A percentile compares a stretch with the other conserved stretches of the same genome.
Evolutionary conservation across 176 grass and related monocot genomes (phyloP).

Genomic region (Eleusine coracana): DNA sequence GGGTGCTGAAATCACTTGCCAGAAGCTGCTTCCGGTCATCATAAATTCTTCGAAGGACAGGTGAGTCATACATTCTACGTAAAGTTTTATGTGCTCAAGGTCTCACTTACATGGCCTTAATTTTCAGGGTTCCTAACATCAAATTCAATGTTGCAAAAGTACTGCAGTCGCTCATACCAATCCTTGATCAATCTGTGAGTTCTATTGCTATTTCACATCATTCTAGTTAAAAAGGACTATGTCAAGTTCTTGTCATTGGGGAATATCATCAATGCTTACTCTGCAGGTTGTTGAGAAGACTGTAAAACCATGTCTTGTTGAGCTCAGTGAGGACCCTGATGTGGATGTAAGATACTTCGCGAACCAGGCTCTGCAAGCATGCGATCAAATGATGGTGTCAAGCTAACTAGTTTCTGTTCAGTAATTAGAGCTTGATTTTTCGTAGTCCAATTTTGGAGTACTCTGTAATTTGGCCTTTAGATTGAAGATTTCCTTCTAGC

Average conservation of each 20-base stretch:
- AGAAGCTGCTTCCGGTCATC: conserved; percentile 79
- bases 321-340: conserved; percentile 97
- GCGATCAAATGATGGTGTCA: conserved; percentile 91
- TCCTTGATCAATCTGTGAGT: conserved; percentile 84
- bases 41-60: conserved; percentile 90
- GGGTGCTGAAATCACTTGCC: conserved; percentile 87
- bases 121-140: conserved; percentile 87
- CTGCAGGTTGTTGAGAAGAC: conserved; percentile 71
- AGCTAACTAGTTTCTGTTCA: conserved; percentile 50
- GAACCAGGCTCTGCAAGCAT: conserved; percentile 75
- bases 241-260: conserved; percentile 6
- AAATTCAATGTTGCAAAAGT: conserved; percentile 98
- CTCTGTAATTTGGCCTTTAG: conserved; percentile 48
- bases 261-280: conserved; percentile 40
- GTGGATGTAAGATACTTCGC: conserved; percentile 90
- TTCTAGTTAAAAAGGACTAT: neutral
- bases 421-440: conserved; percentile 38
- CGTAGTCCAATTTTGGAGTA: conserved; percentile 46
- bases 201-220: neutral
- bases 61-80: conserved; percentile 24
- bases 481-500: conserved; percentile 35
- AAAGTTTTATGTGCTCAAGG: neutral
- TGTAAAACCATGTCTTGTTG: conserved; percentile 80
- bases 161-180: conserved; percentile 70
- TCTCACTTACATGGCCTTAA: neutral